These are phyloP conservation scores for Arachis hypogaea DNA, from an alignment of 306 rosid genomes.

Conservation along the genomic window DNA sequence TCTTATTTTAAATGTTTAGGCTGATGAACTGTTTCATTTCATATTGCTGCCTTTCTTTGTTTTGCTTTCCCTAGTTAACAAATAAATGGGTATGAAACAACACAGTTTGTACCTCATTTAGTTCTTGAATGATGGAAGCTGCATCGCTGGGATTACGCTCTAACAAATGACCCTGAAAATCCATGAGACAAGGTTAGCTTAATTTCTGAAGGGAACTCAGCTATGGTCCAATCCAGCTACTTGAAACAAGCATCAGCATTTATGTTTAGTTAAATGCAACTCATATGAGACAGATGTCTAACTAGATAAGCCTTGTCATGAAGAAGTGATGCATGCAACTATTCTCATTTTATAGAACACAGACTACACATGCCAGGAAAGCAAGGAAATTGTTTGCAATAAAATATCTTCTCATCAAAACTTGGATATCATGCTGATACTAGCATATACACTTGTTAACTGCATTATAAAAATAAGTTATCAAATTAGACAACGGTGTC, in stretches of 20 bases:
- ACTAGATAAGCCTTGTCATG: conserved; percentile 4
- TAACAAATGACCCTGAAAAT: conserved; percentile 69
- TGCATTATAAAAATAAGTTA: conserved; percentile 10
- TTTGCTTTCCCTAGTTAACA: conserved; percentile 20
- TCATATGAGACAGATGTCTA: conserved; percentile 7
- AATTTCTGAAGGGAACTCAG: conserved; percentile 13
- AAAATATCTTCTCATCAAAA: conserved; percentile 15
- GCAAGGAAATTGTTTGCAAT: neutral
- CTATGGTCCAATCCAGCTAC: conserved; percentile 23
- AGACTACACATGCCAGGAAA: neutral
- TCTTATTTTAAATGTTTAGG: conserved; percentile 18
- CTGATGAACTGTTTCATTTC: conserved; percentile 18
- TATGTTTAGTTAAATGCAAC: conserved; percentile 15
- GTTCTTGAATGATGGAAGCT: conserved; percentile 60
- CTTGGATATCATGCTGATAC: conserved; percentile 19
- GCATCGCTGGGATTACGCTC: conserved; percentile 79
- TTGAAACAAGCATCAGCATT: conserved; percentile 1
- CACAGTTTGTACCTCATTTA: conserved; percentile 75
- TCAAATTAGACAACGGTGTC: conserved; percentile 9
- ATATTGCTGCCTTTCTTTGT: conserved; percentile 18
- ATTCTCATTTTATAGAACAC: neutral
- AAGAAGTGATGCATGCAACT: conserved; percentile 4
- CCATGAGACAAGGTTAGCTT: conserved; percentile 12
- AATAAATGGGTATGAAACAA: conserved; percentile 36
- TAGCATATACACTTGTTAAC: conserved; percentile 4